phyloP scores from a whole-genome alignment of 2,329 filamentous ascomycete species.

The Cryphonectria radicalis region DNA sequence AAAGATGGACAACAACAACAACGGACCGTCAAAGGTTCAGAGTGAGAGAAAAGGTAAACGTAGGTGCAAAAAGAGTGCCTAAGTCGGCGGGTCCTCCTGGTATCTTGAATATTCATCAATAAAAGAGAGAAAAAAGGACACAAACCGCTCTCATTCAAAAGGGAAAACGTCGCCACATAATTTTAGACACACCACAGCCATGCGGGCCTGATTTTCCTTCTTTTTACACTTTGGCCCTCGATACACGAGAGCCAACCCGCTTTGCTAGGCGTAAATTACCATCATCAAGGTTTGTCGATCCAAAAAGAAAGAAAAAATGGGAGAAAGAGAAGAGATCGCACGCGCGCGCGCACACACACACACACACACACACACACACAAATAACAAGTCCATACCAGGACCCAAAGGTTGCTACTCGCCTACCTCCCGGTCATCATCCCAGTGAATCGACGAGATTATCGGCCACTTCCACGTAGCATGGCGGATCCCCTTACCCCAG shows the following conservation, averaged over 20 bases:
- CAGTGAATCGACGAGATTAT: slow-evolving; percentile 52
- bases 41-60: no score
- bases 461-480: slow-evolving; percentile 52
- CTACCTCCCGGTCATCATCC: slow-evolving; percentile 58
- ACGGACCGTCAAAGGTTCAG: no score
- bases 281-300: not conserved
- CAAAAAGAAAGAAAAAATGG: not conserved
- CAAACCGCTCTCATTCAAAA: not conserved
- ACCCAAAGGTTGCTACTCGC: slow-evolving; percentile 45
- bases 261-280: not conserved
- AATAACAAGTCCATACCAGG: not conserved
- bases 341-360: no score
- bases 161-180: not conserved
- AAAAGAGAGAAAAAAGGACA: not conserved
- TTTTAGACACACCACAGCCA: not conserved
- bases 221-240: not conserved
- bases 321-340: not conserved
- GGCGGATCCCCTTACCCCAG: slow-evolving; percentile 54
- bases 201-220: not conserved
- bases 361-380: not conserved
- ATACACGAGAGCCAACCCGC: no score
- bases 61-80: not conserved
- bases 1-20: no score
- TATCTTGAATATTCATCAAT: not conserved
- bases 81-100: not conserved